A percentile compares a stretch with the other conserved stretches of the same genome.
phyloP scores from a whole-genome alignment of 306 rosid species.

The Sesbania bispinosa region DNA sequence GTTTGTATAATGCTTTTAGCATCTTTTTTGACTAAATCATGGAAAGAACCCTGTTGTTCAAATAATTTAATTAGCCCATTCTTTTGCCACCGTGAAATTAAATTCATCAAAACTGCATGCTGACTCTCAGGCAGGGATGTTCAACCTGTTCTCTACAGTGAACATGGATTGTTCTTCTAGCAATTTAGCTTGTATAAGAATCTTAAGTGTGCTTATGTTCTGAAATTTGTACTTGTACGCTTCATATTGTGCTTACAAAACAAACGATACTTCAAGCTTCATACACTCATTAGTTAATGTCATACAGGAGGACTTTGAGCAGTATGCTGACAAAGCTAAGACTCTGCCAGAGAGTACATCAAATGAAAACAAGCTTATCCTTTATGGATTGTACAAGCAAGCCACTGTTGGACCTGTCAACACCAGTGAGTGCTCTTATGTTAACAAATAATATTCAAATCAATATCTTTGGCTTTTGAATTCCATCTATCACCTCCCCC shows the following conservation, averaged over 20 bases:
- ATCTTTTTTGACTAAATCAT: constrained; percentile 7
- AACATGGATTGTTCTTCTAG: background rate
- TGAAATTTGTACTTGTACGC: background rate
- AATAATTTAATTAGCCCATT: background rate
- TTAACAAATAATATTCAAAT: constrained; percentile 6
- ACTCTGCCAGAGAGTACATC: constrained; percentile 58
- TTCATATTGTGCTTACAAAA: background rate
- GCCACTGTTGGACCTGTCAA: constrained; percentile 81
- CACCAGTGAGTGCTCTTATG: constrained; percentile 51
- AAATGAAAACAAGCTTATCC: constrained; percentile 73
- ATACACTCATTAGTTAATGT: background rate
- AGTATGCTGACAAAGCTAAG: constrained; percentile 80
- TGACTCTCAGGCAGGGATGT: background rate
- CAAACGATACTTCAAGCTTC: background rate
- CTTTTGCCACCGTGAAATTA: background rate
- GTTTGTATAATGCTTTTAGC: background rate
- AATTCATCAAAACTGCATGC: background rate
- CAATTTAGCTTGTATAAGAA: background rate
- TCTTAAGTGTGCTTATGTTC: background rate
- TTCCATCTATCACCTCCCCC: background rate
- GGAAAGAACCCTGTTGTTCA: background rate
- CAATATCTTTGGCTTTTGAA: background rate
- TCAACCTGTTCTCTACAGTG: background rate
- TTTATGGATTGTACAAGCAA: constrained; percentile 91
- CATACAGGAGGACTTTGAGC: constrained; percentile 93